phyloP scores from a whole-genome alignment of 108 stramenopile species.

The Nitzschia palea region DNA sequence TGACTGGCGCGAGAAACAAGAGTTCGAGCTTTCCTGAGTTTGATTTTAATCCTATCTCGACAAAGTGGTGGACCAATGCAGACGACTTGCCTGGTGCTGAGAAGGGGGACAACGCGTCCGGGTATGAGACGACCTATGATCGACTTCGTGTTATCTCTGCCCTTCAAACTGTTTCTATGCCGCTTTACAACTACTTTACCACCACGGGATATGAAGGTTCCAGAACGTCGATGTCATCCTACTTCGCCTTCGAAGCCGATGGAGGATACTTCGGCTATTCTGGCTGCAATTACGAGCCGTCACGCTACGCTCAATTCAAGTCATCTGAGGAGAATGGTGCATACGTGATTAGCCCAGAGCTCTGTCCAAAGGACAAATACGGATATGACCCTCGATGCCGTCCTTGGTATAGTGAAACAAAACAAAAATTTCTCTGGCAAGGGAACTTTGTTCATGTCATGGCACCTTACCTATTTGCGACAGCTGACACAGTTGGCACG shows the following conservation, averaged over 20 bases:
- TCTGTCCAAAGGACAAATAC: slow-evolving; percentile 56
- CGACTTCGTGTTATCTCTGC: slow-evolving; percentile 47
- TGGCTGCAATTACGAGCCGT: slow-evolving; percentile 40
- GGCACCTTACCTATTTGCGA: slow-evolving; percentile 30
- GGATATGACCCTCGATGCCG: slow-evolving; percentile 60
- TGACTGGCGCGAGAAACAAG: slow-evolving; percentile 31
- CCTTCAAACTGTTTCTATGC: slow-evolving; percentile 33
- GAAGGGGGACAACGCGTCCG: slow-evolving; percentile 30
- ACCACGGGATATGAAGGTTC: neutral
- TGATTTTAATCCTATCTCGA: slow-evolving; percentile 37
- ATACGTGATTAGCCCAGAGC: slow-evolving; percentile 31
- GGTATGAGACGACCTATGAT: slow-evolving; percentile 51
- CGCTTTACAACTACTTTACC: slow-evolving; percentile 48
- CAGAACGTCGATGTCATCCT: slow-evolving; percentile 14
- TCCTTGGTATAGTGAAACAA: slow-evolving; percentile 27
- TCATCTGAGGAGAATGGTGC: slow-evolving; percentile 48
- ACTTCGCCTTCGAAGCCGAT: slow-evolving; percentile 54
- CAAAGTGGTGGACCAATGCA: slow-evolving; percentile 42
- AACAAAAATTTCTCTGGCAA: neutral
- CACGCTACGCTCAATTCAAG: slow-evolving; percentile 24
- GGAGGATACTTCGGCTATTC: slow-evolving; percentile 44
- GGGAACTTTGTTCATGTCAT: slow-evolving; percentile 9
- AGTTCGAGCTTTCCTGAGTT: slow-evolving; percentile 27
- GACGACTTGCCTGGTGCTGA: slow-evolving; percentile 35
- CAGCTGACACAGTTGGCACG: slow-evolving; percentile 6